phyloP scores from a whole-genome alignment of 179 eudicot species.

The Gypsophila paniculata region DNA sequence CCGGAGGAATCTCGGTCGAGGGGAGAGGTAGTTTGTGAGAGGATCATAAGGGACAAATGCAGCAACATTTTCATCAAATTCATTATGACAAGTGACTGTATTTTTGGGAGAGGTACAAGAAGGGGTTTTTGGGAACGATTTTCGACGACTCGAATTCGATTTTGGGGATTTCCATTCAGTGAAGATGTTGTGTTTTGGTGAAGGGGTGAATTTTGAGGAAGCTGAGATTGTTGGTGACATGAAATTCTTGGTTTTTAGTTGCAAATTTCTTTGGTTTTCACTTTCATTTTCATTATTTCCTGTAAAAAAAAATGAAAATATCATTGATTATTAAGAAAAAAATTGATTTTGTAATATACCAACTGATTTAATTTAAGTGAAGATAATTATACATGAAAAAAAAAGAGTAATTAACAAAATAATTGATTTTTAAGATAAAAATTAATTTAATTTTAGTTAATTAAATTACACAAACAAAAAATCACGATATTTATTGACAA shows the following conservation, averaged over 20 bases:
- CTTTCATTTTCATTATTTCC: constrained; percentile 33
- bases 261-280: constrained; percentile 36
- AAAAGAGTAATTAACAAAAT: no score
- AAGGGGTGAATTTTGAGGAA: constrained; percentile 33
- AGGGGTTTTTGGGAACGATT: constrained; percentile 18
- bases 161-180: constrained; percentile 42
- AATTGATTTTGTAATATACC: no score
- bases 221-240: constrained; percentile 59
- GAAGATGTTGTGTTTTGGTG: constrained; percentile 46
- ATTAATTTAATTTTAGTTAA: no score
- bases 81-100: not conserved
- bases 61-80: not conserved
- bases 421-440: not conserved
- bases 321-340: no score
- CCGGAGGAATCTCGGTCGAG: constrained; percentile 27
- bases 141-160: constrained; percentile 5
- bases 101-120: not conserved
- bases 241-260: constrained; percentile 38
- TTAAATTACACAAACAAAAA: no score
- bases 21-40: constrained; percentile 30
- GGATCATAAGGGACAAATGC: constrained; percentile 28
- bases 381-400: no score
- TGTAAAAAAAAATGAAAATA: constrained; percentile 10
- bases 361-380: no score
- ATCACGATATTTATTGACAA: no score